Percentiles rank a stretch among this genome's conserved stretches.
phyloP scores from a whole-genome alignment of 1,284 basidiomycete genomes.

The Ustilago xerochloae region DNA sequence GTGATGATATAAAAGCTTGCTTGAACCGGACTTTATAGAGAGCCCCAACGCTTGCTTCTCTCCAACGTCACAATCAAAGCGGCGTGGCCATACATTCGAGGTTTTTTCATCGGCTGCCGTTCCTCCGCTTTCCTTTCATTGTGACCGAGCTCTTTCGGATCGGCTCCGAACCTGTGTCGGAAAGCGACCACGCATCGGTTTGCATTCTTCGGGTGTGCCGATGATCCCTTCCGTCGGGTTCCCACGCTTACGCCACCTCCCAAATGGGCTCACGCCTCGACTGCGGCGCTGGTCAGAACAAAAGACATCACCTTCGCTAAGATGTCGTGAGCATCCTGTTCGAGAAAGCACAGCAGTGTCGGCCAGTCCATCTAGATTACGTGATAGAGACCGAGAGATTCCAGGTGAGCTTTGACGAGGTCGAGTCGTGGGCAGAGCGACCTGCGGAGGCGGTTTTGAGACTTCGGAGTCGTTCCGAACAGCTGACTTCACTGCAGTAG shows the following conservation, averaged over 20 bases:
- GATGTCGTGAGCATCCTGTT: no score
- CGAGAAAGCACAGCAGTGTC: no score
- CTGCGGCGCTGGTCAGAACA: background rate
- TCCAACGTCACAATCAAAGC: background rate
- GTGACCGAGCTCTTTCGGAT: no score
- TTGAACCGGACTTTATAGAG: background rate
- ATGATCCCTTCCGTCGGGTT: constrained; percentile 15
- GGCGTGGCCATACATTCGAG: background rate
- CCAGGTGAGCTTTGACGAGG: no score
- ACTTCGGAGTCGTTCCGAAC: no score
- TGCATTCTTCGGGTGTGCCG: constrained; percentile 16
- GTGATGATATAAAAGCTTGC: background rate
- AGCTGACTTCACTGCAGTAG: no score
- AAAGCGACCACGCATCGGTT: background rate
- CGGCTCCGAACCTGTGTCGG: background rate
- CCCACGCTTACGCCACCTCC: background rate
- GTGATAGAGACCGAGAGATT: no score
- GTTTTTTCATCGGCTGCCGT: background rate
- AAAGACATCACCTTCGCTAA: background rate
- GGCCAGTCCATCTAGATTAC: no score
- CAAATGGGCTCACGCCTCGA: background rate
- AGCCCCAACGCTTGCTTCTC: background rate
- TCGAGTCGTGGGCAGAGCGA: no score
- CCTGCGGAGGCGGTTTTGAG: no score
- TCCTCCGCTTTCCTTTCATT: no score